Conservation (phyloP, 176 grass and related monocot genomes). For the Aegilops tauschii region DNA sequence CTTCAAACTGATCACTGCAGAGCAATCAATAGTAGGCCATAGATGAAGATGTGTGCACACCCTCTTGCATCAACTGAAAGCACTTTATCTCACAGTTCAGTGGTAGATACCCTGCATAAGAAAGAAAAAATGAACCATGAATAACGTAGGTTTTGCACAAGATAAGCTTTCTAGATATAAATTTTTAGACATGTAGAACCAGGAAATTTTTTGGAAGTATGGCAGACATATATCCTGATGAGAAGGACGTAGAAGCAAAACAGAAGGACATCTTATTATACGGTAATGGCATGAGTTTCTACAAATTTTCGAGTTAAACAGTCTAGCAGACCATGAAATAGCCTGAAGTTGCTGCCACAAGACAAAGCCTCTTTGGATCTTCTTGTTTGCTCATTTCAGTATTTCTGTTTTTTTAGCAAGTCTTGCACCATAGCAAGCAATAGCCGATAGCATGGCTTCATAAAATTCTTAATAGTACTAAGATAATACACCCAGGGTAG, state of each 20-base stretch:
- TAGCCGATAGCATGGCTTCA: neutral
- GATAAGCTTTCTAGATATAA: neutral
- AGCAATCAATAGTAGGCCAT: constrained; percentile 19
- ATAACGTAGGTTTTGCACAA: constrained; percentile 7
- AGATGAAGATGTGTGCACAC: constrained; percentile 11
- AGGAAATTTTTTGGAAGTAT: neutral
- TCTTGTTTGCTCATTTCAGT: neutral
- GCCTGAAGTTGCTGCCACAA: constrained; percentile 3
- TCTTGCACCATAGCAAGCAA: neutral
- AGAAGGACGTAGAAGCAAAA: neutral
- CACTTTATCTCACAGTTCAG: neutral
- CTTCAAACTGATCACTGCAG: constrained; percentile 3
- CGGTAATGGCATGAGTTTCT: neutral
- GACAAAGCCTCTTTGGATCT: neutral
- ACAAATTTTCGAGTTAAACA: neutral
- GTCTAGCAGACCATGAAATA: neutral
- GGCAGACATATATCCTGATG: neutral
- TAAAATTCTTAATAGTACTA: neutral
- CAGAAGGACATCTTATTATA: neutral
- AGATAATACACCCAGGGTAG: neutral
- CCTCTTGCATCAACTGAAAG: constrained; percentile 19
- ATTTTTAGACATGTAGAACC: neutral
- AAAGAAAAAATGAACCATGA: neutral
- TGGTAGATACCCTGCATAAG: constrained; percentile 12
- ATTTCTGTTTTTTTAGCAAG: neutral